Percentiles rank a stretch among this genome's conserved stretches.
These are phyloP conservation scores for Penicillium sp. DNA, from an alignment of 2,329 filamentous ascomycete species.

Conservation along the genomic window DNA sequence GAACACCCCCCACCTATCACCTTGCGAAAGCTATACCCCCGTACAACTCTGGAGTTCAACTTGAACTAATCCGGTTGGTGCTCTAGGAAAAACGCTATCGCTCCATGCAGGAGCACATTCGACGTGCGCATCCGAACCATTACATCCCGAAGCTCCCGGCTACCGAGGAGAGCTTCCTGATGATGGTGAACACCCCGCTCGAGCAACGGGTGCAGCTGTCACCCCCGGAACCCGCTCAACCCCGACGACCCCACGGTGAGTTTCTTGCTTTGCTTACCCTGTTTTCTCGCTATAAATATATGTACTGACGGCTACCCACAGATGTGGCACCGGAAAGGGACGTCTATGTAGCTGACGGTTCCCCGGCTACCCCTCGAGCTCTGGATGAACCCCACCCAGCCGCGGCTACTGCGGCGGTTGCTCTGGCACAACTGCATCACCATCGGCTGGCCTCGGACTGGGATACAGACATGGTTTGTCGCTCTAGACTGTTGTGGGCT, in stretches of 20 bases:
- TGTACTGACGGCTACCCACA: slow-evolving; percentile 36
- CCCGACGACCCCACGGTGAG: slow-evolving; percentile 39
- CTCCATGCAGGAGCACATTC: slow-evolving; percentile 99
- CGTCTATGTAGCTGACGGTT: slow-evolving; percentile 66
- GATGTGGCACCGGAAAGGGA: slow-evolving; percentile 61
- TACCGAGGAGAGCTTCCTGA: slow-evolving; percentile 93
- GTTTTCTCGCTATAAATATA: background rate
- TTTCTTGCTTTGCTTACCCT: slow-evolving; percentile 21
- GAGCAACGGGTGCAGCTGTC: slow-evolving; percentile 63
- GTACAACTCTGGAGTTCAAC: slow-evolving; percentile 12
- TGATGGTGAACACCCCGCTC: slow-evolving; percentile 92
- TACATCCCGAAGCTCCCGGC: slow-evolving; percentile 98
- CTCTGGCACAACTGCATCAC: slow-evolving; percentile 78
- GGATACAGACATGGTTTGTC: slow-evolving; percentile 68
- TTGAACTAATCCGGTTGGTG: slow-evolving; percentile 8
- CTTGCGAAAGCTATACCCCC: slow-evolving; percentile 1
- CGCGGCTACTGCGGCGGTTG: slow-evolving; percentile 78
- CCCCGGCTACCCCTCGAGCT: slow-evolving; percentile 66
- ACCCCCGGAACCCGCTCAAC: slow-evolving; percentile 38
- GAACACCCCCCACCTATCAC: slow-evolving; percentile 14
- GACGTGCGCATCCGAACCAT: slow-evolving; percentile 91
- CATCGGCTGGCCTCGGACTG: slow-evolving; percentile 73
- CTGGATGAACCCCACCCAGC: slow-evolving; percentile 66
- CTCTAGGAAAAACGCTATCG: slow-evolving; percentile 87
- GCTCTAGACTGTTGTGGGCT: slow-evolving; percentile 12